Base-by-base conservation (phyloP, 148 eudicot genomes). In the Selenicereus undatus region DNA sequence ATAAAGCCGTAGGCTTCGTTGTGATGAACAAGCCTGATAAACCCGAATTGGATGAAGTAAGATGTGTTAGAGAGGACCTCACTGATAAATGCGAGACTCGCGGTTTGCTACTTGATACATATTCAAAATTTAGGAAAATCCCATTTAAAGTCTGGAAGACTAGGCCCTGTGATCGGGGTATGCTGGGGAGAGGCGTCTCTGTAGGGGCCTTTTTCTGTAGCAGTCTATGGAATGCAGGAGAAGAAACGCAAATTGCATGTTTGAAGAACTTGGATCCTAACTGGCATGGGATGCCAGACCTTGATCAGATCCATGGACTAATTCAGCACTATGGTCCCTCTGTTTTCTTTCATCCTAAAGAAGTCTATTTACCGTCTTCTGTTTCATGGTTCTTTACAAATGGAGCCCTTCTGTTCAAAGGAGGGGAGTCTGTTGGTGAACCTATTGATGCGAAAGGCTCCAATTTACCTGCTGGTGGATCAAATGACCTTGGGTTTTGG, bases 301-400 rank as follows among this genome's bases (percentile, higher is more conserved):
- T 91, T 56, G 85, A 89, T 84, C 98, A 97, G 83, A 84, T 91
- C 64, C 92, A 92, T 88, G 91, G 95, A 54, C 87, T 97, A 6
- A 84, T 97, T 48, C 75, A 75, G 50, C 98, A 97, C 74, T 97
- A 97, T 76, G 99, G 99, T 29, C 99, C 99, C 20, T 91, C 88
- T 0, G 65, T 97, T 13, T 97, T 82, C 89, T 94, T 94, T 85
- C 99, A 97, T 77, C 98, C 99, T 0, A 82, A 86, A 51, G 99
- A 97, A 77, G 71, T 79, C 16, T 97, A 90, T 89, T 80, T 94
- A 29, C 97, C 98, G 27, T 92, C 98, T 56, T 92, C 99, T 50
- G 93, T 97, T 73, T 80, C 92, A 10, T 94, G 98, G 98, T 92
- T 91, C 76, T 92, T 94, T 72, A 62, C 70, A 81, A 94, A 85